phyloP scores from a whole-genome alignment of 345 rosid genomes.

The Eucalyptus leucophloia region DNA sequence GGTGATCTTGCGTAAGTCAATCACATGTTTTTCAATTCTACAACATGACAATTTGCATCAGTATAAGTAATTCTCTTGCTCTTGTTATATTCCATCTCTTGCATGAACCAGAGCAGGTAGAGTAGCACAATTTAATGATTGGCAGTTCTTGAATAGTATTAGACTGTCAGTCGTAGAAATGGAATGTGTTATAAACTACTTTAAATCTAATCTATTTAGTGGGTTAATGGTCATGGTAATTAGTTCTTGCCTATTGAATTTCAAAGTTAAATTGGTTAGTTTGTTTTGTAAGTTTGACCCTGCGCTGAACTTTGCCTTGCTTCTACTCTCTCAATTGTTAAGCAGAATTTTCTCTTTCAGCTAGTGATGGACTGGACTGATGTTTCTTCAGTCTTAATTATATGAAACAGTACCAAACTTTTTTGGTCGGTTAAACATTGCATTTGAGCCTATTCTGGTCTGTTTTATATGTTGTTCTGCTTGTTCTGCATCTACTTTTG shows the following conservation, averaged over 20 bases:
- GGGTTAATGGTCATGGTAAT: neutral
- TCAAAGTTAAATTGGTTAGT: neutral
- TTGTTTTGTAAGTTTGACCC: neutral
- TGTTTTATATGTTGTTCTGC: neutral
- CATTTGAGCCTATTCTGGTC: neutral
- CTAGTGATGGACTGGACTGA: neutral
- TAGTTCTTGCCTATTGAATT: neutral
- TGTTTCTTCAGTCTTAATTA: neutral
- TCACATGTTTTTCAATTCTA: neutral
- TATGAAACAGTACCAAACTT: neutral
- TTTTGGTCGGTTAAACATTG: neutral
- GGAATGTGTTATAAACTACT: neutral
- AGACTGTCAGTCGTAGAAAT: neutral
- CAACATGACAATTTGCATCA: neutral
- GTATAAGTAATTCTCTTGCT: neutral
- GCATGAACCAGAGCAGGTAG: neutral
- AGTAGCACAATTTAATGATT: neutral
- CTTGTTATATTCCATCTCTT: neutral
- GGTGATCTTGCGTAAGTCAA: constrained; percentile 99
- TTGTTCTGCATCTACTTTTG: neutral
- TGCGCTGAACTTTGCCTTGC: neutral
- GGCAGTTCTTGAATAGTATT: neutral
- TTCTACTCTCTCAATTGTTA: neutral
- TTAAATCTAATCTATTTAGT: neutral
- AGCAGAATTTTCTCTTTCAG: neutral